Percentiles rank a stretch among this genome's conserved stretches.
These are phyloP conservation scores for Phaeosphaeriaceae sp. DNA, from an alignment of 2,329 filamentous ascomycete species.

Conservation along the genomic window DNA sequence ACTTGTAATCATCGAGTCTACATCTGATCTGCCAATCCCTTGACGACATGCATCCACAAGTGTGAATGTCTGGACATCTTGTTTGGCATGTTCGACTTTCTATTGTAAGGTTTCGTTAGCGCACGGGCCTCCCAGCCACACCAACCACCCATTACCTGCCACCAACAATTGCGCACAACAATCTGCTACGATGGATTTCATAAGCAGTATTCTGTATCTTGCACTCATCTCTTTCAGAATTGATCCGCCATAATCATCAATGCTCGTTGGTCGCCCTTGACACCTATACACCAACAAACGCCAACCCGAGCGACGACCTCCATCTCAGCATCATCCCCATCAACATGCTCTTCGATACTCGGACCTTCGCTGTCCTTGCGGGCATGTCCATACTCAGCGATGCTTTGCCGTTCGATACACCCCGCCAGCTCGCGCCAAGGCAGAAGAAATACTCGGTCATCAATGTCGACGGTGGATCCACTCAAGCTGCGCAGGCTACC, in stretches of 20 bases:
- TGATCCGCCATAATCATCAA: neutral
- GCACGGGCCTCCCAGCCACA: conserved; percentile 21
- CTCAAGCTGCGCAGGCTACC: conserved; percentile 24
- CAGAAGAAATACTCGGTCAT: conserved; percentile 48
- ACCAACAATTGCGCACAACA: conserved; percentile 24
- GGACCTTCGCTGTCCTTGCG: conserved; percentile 24
- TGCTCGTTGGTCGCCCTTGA: neutral
- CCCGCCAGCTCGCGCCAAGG: conserved; percentile 25
- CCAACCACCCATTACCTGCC: conserved; percentile 42
- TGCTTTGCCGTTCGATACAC: conserved; percentile 36
- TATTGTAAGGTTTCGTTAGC: neutral
- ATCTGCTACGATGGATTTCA: conserved; percentile 26
- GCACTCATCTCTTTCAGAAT: neutral
- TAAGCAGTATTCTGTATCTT: conserved; percentile 11
- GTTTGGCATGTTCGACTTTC: neutral
- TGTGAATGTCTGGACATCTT: neutral
- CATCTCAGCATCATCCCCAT: conserved; percentile 6
- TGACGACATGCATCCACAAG: neutral
- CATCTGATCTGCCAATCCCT: no score
- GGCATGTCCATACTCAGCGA: conserved; percentile 29
- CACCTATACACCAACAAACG: conserved; percentile 15
- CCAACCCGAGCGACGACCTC: neutral
- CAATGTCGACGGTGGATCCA: conserved; percentile 49
- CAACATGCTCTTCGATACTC: conserved; percentile 37
- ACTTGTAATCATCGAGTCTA: neutral